phyloP scores from a whole-genome alignment of 345 rosid genomes.

The Citrus cavaleriei region DNA sequence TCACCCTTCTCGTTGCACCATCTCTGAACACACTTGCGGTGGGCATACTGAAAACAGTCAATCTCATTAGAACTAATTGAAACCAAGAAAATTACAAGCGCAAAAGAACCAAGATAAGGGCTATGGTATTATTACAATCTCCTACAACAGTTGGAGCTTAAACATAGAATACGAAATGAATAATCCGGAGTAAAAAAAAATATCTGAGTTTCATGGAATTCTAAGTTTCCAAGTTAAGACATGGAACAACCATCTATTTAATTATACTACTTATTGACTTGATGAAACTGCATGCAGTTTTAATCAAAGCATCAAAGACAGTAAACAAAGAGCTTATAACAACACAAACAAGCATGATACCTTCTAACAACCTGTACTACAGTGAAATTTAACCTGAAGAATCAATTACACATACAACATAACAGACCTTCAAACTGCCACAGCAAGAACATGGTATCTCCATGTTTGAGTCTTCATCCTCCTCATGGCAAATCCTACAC shows the following conservation, averaged over 20 bases:
- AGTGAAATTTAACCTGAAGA: neutral
- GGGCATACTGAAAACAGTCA: slow-evolving; percentile 63
- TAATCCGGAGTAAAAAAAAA: too few species aligned
- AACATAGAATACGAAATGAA: neutral
- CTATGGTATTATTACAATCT: neutral
- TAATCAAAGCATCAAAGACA: neutral
- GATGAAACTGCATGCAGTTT: neutral
- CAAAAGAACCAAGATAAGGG: neutral
- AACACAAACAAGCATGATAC: neutral
- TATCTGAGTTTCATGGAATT: too few species aligned
- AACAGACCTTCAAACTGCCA: slow-evolving; percentile 81
- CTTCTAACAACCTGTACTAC: neutral
- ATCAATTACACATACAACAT: neutral
- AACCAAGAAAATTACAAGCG: neutral
- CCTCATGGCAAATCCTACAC: slow-evolving; percentile 94
- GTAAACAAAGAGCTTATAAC: neutral
- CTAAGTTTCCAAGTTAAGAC: too few species aligned
- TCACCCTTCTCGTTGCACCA: slow-evolving; percentile 93
- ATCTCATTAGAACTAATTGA: neutral
- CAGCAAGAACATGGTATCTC: slow-evolving; percentile 82
- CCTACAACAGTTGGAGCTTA: neutral
- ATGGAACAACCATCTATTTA: too few species aligned
- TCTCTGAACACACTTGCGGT: slow-evolving; percentile 74
- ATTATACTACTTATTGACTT: neutral
- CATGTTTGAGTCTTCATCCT: slow-evolving; percentile 67